phyloP scores from a whole-genome alignment of 345 rosid genomes.

The Luvunga scandens region DNA sequence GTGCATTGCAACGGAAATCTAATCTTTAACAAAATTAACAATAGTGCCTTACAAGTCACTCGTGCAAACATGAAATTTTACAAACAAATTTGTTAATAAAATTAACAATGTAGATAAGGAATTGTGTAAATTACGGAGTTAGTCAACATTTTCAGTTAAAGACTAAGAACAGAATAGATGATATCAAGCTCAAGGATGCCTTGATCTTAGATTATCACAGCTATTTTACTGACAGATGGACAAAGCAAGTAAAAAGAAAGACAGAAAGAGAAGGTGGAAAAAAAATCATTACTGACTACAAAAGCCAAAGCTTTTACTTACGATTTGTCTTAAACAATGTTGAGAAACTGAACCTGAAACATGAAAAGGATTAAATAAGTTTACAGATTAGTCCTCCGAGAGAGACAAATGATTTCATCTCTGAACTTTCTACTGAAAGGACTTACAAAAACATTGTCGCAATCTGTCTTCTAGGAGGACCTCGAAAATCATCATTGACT shows the following conservation, averaged over 20 bases:
- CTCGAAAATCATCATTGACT: constrained; percentile 66
- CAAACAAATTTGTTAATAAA: neutral
- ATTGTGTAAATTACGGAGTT: neutral
- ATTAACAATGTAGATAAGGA: neutral
- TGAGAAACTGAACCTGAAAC: constrained; percentile 92
- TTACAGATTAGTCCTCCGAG: constrained; percentile 13
- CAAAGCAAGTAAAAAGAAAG: neutral
- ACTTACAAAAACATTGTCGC: constrained; percentile 62
- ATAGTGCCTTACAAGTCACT: neutral
- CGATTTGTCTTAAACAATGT: constrained; percentile 80
- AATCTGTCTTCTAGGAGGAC: constrained; percentile 58
- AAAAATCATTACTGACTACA: neutral
- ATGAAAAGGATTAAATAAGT: neutral
- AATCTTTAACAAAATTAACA: neutral
- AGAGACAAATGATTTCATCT: neutral
- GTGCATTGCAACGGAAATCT: neutral
- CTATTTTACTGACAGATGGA: neutral
- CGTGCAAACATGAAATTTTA: constrained; percentile 2
- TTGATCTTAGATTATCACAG: neutral
- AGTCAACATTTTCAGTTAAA: neutral
- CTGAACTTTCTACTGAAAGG: constrained; percentile 7
- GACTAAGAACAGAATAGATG: neutral
- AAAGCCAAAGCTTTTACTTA: constrained; percentile 35
- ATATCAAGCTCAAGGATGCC: neutral
- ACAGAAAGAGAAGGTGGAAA: neutral